A percentile compares a stretch with the other conserved stretches of the same genome.
These are phyloP conservation scores for Earliella scabrosa DNA, from an alignment of 1,284 basidiomycete genomes.

Conservation along the genomic window DNA sequence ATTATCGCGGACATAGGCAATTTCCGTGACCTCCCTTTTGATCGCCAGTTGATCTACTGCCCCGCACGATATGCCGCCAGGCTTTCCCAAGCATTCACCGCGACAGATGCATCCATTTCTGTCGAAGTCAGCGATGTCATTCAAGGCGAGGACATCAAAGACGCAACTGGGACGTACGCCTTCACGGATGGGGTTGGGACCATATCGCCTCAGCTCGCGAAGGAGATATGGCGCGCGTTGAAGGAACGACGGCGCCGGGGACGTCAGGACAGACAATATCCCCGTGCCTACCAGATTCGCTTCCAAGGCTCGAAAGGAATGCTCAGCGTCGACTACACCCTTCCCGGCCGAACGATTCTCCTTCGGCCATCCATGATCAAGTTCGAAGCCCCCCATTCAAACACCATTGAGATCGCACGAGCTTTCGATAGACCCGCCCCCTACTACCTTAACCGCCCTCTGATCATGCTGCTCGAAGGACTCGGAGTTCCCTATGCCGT, in stretches of 20 bases:
- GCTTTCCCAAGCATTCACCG: constrained; percentile 74
- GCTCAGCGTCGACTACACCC: constrained; percentile 61
- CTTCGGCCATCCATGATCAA: constrained; percentile 78
- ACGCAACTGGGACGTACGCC: constrained; percentile 36
- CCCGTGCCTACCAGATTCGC: constrained; percentile 62
- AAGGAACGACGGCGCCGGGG: constrained; percentile 44
- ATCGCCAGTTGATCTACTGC: constrained; percentile 52
- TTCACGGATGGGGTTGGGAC: constrained; percentile 78
- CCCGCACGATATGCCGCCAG: constrained; percentile 75
- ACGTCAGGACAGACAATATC: constrained; percentile 40
- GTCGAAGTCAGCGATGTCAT: constrained; percentile 59
- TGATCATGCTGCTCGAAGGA: constrained; percentile 71
- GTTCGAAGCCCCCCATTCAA: constrained; percentile 59
- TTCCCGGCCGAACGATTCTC: constrained; percentile 62
- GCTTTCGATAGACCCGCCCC: constrained; percentile 63
- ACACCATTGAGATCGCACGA: constrained; percentile 73
- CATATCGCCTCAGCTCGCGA: constrained; percentile 63
- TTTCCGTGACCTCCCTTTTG: constrained; percentile 51
- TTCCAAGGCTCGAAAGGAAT: constrained; percentile 73
- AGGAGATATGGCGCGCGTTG: constrained; percentile 52
- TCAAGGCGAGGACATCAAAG: constrained; percentile 48
- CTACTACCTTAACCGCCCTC: constrained; percentile 68
- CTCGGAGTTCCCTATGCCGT: constrained; percentile 55
- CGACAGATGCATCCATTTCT: constrained; percentile 62
- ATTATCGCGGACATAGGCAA: constrained; percentile 60